Base-by-base conservation (phyloP, 2,329 filamentous ascomycete genomes). In the Xylariales sp. region DNA sequence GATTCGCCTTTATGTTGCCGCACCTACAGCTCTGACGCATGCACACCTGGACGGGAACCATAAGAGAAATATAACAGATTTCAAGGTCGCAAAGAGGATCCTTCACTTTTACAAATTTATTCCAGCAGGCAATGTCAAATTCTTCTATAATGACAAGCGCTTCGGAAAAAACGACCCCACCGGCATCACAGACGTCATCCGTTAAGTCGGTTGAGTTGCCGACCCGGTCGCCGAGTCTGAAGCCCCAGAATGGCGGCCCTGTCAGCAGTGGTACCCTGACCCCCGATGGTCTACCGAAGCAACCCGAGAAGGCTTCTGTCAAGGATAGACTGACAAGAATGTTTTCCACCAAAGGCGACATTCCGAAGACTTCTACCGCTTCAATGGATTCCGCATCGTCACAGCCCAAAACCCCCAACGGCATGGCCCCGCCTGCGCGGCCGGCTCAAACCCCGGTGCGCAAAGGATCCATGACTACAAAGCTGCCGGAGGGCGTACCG, bases 311-410 rank as follows among this genome's bases (percentile, higher is more conserved):
- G 56, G 57, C 71, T 3, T 78, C 76, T 12, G 77, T 83, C 61
- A 83, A 81, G 56, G 77, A 80, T 54, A 74, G 77, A 32, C 57
- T 83, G 40, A 76, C 77, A 28, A 74, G 78, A 64, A 83, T 83
- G 72, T 83, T 83, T 60, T 78, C 72, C 38, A 71, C 67, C 47
- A 79, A 75, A 54, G 77, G 80, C 38, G 54, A 65, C 15, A 47
- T 61, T 25, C 58, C 61, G 30, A 62, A 60, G 39, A 45, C 55
- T 44, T 45, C 28, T 4, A 31, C 35, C 18, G 13, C 28, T 21
- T 14, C 55, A 30, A 50, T 54, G 40, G 62, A 63, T 36, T 48
- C 59, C 28, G 58, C 64, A 52, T 34, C 51, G 35, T 12, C 44
- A 33, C 33, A 29, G 19, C n/a, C 39, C 21, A 42, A 40, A 40